phyloP scores from a whole-genome alignment of 805 yeast genomes.

The Yarrowia keelungensis region DNA sequence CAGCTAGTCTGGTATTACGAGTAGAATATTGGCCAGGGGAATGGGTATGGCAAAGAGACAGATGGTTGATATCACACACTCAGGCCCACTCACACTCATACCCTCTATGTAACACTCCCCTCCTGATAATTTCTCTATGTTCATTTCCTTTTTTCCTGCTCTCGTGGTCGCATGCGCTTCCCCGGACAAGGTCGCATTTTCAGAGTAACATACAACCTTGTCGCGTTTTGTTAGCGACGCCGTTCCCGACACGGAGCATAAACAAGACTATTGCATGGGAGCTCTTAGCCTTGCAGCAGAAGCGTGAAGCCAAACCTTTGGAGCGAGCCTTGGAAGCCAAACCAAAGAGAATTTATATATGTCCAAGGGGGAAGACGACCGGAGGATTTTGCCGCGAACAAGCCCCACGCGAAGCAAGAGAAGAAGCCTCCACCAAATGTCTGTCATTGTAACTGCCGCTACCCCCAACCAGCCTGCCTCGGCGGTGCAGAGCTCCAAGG shows the following conservation, averaged over 20 bases:
- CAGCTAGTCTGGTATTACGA: background rate
- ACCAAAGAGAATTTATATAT: conserved; percentile 8
- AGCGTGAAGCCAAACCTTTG: too few relatives aligned
- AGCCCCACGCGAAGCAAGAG: too few relatives aligned
- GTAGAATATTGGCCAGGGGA: too few relatives aligned
- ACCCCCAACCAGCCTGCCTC: background rate
- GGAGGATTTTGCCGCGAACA: background rate
- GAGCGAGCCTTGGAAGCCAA: background rate
- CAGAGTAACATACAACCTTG: conserved; percentile 30
- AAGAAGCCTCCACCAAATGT: conserved; percentile 4
- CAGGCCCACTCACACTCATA: too few relatives aligned
- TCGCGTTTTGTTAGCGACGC: conserved; percentile 1
- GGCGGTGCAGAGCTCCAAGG: background rate
- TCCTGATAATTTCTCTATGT: too few relatives aligned
- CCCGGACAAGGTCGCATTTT: conserved; percentile 35
- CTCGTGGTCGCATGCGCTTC: conserved; percentile 30
- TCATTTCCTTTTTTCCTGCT: background rate
- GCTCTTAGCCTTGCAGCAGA: too few relatives aligned
- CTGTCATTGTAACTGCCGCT: conserved; percentile 13
- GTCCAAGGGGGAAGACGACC: conserved; percentile 5
- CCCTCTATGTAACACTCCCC: too few relatives aligned
- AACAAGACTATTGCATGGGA: background rate
- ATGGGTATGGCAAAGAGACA: too few relatives aligned
- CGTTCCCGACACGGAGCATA: conserved; percentile 18
- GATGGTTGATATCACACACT: too few relatives aligned